These are phyloP conservation scores for Begonia peltatifolia DNA, from an alignment of 306 rosid species.

Conservation along the genomic window DNA sequence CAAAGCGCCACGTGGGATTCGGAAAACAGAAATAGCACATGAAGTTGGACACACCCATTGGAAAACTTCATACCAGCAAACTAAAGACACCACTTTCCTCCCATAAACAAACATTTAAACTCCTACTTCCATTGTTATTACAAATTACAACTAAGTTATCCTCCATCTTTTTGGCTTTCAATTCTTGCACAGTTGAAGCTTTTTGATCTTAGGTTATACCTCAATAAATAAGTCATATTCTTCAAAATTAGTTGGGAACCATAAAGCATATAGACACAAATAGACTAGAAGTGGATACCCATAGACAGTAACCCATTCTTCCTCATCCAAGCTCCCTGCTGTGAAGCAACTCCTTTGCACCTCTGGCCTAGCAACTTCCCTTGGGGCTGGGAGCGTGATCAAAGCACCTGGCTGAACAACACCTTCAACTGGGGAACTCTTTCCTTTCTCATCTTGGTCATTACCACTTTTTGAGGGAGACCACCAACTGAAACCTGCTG, in stretches of 20 bases:
- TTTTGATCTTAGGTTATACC: no score
- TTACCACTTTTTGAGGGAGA: constrained; percentile 59
- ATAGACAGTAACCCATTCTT: constrained; percentile 93
- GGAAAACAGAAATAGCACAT: background rate
- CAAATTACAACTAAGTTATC: no score
- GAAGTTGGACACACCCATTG: background rate
- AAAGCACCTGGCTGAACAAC: constrained; percentile 84
- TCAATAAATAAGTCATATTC: no score
- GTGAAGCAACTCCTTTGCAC: constrained; percentile 61
- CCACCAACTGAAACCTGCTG: constrained; percentile 61
- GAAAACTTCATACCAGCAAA: background rate
- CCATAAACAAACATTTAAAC: no score
- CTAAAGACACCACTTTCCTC: background rate
- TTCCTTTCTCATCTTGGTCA: constrained; percentile 76
- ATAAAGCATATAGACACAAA: no score
- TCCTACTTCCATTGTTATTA: no score
- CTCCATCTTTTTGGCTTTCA: no score
- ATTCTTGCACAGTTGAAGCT: no score
- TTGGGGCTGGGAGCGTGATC: constrained; percentile 75
- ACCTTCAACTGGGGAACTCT: constrained; percentile 87
- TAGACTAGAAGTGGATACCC: constrained; percentile 33
- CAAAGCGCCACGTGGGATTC: no score
- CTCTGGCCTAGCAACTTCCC: constrained; percentile 89
- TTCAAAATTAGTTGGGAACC: no score
- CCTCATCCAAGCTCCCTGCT: constrained; percentile 61